phyloP scores from a whole-genome alignment of 768 basidiomycete species.

The Tubosaeta brunneosetosa region DNA sequence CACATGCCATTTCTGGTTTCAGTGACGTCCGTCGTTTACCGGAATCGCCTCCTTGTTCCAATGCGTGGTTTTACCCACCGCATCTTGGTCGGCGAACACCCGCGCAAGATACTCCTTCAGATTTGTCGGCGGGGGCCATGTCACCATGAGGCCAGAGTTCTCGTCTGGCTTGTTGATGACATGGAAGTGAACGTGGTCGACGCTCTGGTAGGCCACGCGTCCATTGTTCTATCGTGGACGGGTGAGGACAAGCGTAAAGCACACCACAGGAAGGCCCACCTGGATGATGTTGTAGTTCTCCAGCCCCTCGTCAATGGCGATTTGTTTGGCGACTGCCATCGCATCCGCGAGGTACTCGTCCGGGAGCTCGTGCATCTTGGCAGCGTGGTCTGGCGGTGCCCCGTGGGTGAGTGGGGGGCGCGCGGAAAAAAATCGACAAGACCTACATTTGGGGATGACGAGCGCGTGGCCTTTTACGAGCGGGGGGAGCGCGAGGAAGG shows the following conservation, averaged over 20 bases:
- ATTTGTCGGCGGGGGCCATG: constrained; percentile 47
- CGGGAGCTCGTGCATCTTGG: constrained; percentile 81
- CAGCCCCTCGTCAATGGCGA: constrained; percentile 62
- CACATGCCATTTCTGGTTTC: not conserved
- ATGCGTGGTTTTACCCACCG: not conserved
- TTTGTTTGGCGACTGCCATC: constrained; percentile 80
- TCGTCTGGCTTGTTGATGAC: constrained; percentile 82
- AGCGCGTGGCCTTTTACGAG: constrained; percentile 83
- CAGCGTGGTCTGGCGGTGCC: constrained; percentile 63
- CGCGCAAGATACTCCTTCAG: constrained; percentile 3
- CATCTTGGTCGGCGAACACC: constrained; percentile 2
- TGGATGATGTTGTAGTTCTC: constrained; percentile 85
- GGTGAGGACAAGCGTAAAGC: too few species aligned
- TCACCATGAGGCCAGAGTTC: constrained; percentile 65
- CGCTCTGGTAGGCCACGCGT: constrained; percentile 56
- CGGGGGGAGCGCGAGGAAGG: constrained; percentile 91
- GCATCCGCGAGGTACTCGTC: constrained; percentile 76
- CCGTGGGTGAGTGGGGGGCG: not conserved
- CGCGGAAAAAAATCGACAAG: too few species aligned
- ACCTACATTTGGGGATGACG: constrained; percentile 84
- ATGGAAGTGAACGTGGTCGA: constrained; percentile 89
- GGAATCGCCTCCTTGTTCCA: too few species aligned
- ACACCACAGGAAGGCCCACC: constrained; percentile 24
- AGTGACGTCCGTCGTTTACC: not conserved
- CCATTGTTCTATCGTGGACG: constrained; percentile 55